These are phyloP conservation scores for Pilobolus umbonatus DNA, from an alignment of 192 early-diverging fungal species.

Conservation along the genomic window DNA sequence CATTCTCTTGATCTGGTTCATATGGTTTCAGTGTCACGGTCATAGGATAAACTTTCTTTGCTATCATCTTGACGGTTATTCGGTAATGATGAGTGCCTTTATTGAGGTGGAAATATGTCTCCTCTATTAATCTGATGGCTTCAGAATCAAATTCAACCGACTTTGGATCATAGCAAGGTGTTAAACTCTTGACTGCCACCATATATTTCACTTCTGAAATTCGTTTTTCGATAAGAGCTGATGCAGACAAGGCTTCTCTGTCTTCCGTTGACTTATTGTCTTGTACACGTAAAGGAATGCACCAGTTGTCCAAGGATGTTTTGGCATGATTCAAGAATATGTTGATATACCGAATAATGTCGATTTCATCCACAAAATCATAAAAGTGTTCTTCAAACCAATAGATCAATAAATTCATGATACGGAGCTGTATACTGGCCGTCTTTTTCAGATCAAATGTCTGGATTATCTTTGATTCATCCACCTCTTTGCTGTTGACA, in stretches of 20 bases:
- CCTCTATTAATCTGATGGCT: constrained; percentile 8
- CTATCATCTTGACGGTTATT: constrained; percentile 5
- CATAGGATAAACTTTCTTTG: constrained; percentile 15
- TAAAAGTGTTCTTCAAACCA: constrained; percentile 56
- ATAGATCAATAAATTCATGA: constrained; percentile 55
- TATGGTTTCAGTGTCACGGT: constrained; percentile 21
- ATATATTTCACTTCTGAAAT: constrained; percentile 1
- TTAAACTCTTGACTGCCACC: constrained; percentile 9
- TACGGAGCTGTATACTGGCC: constrained; percentile 32
- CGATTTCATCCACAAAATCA: constrained; percentile 60
- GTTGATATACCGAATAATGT: constrained; percentile 10
- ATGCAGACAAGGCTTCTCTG: neutral
- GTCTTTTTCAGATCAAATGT: constrained; percentile 32
- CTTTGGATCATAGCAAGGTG: constrained; percentile 24
- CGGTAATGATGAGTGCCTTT: constrained; percentile 8
- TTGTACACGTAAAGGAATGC: neutral
- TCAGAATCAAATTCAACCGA: constrained; percentile 15
- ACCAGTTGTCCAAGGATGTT: constrained; percentile 13
- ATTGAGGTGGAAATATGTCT: constrained; percentile 21
- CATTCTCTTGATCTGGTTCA: constrained; percentile 8
- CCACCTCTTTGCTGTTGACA: neutral
- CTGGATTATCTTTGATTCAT: neutral
- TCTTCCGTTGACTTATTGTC: neutral
- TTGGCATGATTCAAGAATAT: constrained; percentile 10
- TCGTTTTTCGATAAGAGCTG: constrained; percentile 1